Percentiles rank a stretch among this genome's conserved stretches.
These are phyloP conservation scores for Yamadazyma phyllophila DNA, from an alignment of 805 yeast genomes.

Conservation along the genomic window DNA sequence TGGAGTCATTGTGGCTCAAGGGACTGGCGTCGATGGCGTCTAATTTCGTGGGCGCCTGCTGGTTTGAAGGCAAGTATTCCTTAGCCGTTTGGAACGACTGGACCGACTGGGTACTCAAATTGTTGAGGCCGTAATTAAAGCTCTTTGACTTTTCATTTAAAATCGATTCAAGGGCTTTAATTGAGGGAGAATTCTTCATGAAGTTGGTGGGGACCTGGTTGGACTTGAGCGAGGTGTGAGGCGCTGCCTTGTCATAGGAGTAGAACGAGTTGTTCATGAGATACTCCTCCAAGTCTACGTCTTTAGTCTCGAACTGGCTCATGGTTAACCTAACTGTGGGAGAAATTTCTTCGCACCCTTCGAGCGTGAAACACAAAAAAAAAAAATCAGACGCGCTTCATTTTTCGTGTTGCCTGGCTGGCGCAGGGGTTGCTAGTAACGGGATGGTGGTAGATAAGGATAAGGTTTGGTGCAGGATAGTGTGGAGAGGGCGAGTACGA, in stretches of 20 bases:
- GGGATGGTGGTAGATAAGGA: not conserved
- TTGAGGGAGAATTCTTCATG: conserved; percentile 40
- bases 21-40: conserved; percentile 9
- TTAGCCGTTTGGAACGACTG: conserved; percentile 15
- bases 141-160: conserved; percentile 22
- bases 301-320: conserved; percentile 9
- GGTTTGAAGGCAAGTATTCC: conserved; percentile 2
- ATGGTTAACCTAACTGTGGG: conserved; percentile 1
- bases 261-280: conserved; percentile 34
- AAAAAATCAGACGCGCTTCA: conserved; percentile 7
- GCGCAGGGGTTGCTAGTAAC: not conserved
- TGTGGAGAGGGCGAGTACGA: not conserved
- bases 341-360: not conserved
- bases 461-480: too few relatives aligned
- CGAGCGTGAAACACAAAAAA: conserved; percentile 1
- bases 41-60: not conserved
- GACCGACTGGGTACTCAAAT: conserved; percentile 8
- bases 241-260: conserved; percentile 16
- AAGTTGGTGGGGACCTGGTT: conserved; percentile 24
- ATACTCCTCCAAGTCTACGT: conserved; percentile 24
- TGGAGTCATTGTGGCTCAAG: conserved; percentile 12
- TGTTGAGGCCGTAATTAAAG: conserved; percentile 13
- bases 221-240: conserved; percentile 12
- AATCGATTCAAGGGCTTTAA: conserved; percentile 39
- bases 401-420: not conserved